These are phyloP conservation scores for Vicia villosa DNA, from an alignment of 306 rosid species.

Conservation along the genomic window DNA sequence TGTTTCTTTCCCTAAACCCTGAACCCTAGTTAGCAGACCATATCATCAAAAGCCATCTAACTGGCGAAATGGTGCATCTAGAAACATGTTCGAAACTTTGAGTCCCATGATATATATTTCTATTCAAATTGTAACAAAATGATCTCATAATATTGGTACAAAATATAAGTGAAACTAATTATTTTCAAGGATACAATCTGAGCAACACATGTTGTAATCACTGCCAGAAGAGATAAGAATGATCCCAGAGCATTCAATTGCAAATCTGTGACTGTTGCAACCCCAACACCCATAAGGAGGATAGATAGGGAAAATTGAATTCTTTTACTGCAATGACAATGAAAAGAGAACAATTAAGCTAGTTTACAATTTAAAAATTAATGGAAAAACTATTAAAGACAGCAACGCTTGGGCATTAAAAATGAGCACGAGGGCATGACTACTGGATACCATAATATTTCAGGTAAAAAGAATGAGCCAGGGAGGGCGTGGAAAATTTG, in stretches of 20 bases:
- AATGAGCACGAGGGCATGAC: not conserved
- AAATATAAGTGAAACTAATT: constrained; percentile 1
- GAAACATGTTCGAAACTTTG: constrained; percentile 18
- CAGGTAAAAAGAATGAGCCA: constrained; percentile 16
- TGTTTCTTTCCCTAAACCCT: constrained; percentile 18
- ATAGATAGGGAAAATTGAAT: constrained; percentile 75
- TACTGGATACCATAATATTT: not conserved
- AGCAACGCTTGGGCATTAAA: constrained; percentile 3
- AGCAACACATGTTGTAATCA: constrained; percentile 91
- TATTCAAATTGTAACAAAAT: constrained; percentile 4
- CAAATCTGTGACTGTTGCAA: constrained; percentile 92
- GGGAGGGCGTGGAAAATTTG: not conserved
- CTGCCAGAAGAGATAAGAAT: constrained; percentile 80
- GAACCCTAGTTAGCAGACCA: constrained; percentile 22
- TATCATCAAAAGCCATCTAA: constrained; percentile 17
- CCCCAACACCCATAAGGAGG: constrained; percentile 93
- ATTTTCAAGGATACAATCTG: constrained; percentile 87
- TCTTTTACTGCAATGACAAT: constrained; percentile 65
- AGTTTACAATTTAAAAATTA: constrained; percentile 27
- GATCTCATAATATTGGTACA: constrained; percentile 5
- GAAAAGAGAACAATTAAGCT: constrained; percentile 35
- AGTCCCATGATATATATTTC: not conserved
- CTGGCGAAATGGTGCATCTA: constrained; percentile 31
- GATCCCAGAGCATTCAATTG: constrained; percentile 89
- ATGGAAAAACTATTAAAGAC: constrained; percentile 20